Conservation (phyloP, 73 alveolate genomes). For the Tetrahymena thermophila region DNA sequence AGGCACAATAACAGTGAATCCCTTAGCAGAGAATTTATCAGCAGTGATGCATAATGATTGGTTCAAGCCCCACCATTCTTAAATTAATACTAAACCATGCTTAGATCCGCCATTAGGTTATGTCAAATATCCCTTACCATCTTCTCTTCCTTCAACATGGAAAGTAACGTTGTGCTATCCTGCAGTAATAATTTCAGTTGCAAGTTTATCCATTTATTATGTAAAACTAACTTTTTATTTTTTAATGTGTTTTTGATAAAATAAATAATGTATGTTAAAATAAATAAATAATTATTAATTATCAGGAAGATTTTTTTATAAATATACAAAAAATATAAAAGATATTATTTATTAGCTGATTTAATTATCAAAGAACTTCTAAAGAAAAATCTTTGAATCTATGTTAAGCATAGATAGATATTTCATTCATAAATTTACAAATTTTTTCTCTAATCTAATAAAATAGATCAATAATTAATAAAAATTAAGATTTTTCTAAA, state of each 20-base stretch:
- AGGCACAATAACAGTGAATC: slow-evolving; percentile 22
- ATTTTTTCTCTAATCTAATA: no score
- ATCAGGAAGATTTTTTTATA: not conserved
- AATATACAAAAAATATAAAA: no score
- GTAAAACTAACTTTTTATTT: not conserved
- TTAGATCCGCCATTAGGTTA: not conserved
- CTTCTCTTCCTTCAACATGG: slow-evolving; percentile 10
- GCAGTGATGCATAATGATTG: slow-evolving; percentile 17
- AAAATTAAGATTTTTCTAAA: no score
- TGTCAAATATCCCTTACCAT: slow-evolving; percentile 2
- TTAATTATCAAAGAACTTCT: not conserved
- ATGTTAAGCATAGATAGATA: no score
- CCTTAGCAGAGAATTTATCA: slow-evolving; percentile 20
- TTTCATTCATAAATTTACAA: no score
- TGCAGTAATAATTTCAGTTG: not conserved
- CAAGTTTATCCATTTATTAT: not conserved
- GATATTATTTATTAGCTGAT: not conserved
- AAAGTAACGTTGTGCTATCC: not conserved
- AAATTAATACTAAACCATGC: slow-evolving; percentile 18
- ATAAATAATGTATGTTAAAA: not conserved
- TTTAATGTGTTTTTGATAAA: not conserved
- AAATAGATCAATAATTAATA: no score
- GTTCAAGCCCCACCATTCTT: slow-evolving; percentile 49
- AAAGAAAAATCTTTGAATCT: not conserved
- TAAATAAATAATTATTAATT: no score